These are phyloP conservation scores for Lotmaria passim DNA, from an alignment of 208 protist species.

Conservation along the genomic window DNA sequence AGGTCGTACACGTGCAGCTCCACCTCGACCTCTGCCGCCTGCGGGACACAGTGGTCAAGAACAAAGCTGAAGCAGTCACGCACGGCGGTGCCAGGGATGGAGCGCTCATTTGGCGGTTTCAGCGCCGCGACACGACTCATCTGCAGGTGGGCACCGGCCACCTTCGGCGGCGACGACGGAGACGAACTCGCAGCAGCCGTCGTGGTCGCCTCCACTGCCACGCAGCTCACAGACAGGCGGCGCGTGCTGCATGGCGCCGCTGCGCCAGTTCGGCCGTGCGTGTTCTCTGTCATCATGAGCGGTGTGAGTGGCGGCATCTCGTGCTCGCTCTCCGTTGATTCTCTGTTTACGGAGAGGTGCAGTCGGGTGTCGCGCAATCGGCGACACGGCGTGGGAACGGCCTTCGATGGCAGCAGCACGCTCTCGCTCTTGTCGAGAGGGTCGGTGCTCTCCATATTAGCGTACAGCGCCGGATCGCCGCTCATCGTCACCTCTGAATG, in stretches of 20 bases:
- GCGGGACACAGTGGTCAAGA: conserved; percentile 15
- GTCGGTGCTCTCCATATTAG: conserved; percentile 12
- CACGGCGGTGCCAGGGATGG: conserved; percentile 31
- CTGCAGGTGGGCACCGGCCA: background rate
- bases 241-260: conserved; percentile 7
- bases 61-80: conserved; percentile 46
- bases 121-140: conserved; percentile 16
- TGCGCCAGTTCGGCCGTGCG: background rate
- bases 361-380: conserved; percentile 7
- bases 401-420: conserved; percentile 22
- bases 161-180: background rate
- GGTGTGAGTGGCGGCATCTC: background rate
- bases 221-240: conserved; percentile 20
- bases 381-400: conserved; percentile 12
- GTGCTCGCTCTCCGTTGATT: background rate
- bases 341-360: conserved; percentile 6
- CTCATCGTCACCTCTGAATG: background rate
- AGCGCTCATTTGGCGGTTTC: conserved; percentile 28
- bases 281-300: conserved; percentile 10
- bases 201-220: conserved; percentile 9
- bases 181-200: background rate
- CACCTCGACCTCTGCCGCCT: conserved; percentile 28
- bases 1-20: conserved; percentile 93
- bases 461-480: conserved; percentile 3
- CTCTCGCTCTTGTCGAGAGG: conserved; percentile 17